Evolutionary conservation across 116 monocot genomes (phyloP).

Genomic region (Zostera marina): DNA sequence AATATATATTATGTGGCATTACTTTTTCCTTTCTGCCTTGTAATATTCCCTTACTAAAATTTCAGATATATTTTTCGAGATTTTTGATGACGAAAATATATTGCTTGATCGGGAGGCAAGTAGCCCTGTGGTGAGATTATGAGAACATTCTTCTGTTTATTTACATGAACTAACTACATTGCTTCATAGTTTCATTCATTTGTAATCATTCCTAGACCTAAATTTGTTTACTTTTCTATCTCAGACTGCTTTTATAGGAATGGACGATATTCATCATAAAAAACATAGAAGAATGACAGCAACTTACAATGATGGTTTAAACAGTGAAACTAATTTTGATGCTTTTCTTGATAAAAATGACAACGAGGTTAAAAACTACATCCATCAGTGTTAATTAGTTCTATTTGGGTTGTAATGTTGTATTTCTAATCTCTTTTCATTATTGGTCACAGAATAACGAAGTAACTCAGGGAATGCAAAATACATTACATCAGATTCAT

Average conservation of each 20-base stretch:
- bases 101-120: conserved; percentile 45
- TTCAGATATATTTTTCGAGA: conserved; percentile 73
- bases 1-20: background rate
- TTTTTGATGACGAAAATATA: conserved; percentile 52
- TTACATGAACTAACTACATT: background rate
- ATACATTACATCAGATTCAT: conserved; percentile 42
- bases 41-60: background rate
- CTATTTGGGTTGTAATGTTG: background rate
- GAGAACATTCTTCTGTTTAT: background rate
- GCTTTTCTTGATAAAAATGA: conserved; percentile 17
- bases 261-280: conserved; percentile 21
- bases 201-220: background rate
- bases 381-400: background rate
- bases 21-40: background rate
- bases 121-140: conserved; percentile 53
- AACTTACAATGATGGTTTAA: conserved; percentile 15
- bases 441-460: conserved; percentile 8
- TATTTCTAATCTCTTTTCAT: background rate
- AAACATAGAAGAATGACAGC: conserved; percentile 13
- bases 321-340: conserved; percentile 8
- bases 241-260: conserved; percentile 64
- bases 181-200: background rate
- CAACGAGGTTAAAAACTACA: conserved; percentile 31
- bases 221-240: conserved; percentile 4
- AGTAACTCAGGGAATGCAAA: conserved; percentile 67